Base-by-base conservation (phyloP, 2,329 filamentous ascomycete genomes). In the Penicillium aurantiogriseum region DNA sequence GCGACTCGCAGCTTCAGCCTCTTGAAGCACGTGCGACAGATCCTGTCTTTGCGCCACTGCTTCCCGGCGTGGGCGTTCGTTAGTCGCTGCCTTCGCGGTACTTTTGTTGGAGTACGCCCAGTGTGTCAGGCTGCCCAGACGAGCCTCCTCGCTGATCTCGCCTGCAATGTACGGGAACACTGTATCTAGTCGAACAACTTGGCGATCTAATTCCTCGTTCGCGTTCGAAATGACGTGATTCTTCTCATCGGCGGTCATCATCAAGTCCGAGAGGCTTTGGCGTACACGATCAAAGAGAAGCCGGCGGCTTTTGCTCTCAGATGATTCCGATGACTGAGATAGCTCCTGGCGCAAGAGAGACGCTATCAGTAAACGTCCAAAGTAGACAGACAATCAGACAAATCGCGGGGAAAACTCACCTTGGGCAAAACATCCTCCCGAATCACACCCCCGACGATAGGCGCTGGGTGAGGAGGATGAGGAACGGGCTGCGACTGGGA, bases 191-290 rank as follows among this genome's bases (percentile, higher is more conserved):
- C 95, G 90, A 58, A 84, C 80, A 36, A 97, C 82, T 70, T 97
- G 92, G 70, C 90, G 90, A 63, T 91, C 86, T 13, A 97, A 85
- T 45, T 92, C 91, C 66, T 96, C 90, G 68, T 93, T 94, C 54
- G 94, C 93, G 17, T 93, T 95, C 38, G 90, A 89, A 56, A 97
- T 89, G 66, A 99, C 94, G 66, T 97, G 92, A 65, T 97, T 96
- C 78, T 99, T 99, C 77, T 99, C 94, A 70, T 99, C 94, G 38
- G 97, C 83, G 1, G 92, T 93, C 47, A 91, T 86, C 44, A 97
- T 85, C 81, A 97, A 89, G 66, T 92, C 89, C 63, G 88, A 85
- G 51, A 96, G 88, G 63, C 89, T 88, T 67, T 86, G 82, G 38
- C 91, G 88, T 52, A 93, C 86, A 59, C 91, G 87, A 67, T 87